A percentile compares a stretch with the other conserved stretches of the same genome.
These are phyloP conservation scores for Rhododendron henanense DNA, from an alignment of 148 eudicot genomes.

Conservation along the genomic window DNA sequence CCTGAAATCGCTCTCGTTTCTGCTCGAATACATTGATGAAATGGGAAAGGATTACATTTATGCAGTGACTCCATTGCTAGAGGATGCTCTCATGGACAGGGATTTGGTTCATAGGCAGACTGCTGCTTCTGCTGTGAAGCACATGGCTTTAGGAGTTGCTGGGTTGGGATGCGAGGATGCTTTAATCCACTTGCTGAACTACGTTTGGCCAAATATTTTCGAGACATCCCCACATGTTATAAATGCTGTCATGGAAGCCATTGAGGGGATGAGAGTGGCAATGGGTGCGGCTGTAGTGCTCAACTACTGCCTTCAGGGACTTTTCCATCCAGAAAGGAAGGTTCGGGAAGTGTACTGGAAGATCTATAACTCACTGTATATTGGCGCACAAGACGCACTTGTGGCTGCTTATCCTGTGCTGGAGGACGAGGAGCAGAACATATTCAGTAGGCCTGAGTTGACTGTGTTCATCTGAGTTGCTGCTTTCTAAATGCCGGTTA, in stretches of 20 bases:
- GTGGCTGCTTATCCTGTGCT: constrained; percentile 81
- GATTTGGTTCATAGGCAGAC: constrained; percentile 90
- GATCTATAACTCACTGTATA: constrained; percentile 86
- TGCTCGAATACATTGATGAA: constrained; percentile 89
- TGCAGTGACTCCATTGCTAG: constrained; percentile 87
- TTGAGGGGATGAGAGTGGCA: constrained; percentile 94
- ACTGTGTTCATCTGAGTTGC: constrained; percentile 56
- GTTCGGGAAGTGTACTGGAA: constrained; percentile 97
- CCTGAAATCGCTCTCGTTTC: constrained; percentile 82
- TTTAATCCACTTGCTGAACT: constrained; percentile 68
- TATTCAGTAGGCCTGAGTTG: constrained; percentile 75
- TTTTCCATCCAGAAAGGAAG: constrained; percentile 94
- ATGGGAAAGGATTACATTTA: constrained; percentile 96
- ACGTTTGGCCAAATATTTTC: constrained; percentile 89
- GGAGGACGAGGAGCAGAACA: constrained; percentile 68
- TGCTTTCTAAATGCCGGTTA: background rate
- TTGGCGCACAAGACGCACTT: constrained; percentile 87
- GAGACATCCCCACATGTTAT: constrained; percentile 94
- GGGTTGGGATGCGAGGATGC: constrained; percentile 96
- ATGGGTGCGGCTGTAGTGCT: constrained; percentile 77
- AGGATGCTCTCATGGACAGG: constrained; percentile 94
- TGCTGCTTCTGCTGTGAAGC: constrained; percentile 89
- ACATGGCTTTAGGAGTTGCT: constrained; percentile 91
- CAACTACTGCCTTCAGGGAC: constrained; percentile 85
- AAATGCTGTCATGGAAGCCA: constrained; percentile 89